Base-by-base conservation (phyloP, 2,329 filamentous ascomycete genomes). In the Aurifilum marmelostoma region DNA sequence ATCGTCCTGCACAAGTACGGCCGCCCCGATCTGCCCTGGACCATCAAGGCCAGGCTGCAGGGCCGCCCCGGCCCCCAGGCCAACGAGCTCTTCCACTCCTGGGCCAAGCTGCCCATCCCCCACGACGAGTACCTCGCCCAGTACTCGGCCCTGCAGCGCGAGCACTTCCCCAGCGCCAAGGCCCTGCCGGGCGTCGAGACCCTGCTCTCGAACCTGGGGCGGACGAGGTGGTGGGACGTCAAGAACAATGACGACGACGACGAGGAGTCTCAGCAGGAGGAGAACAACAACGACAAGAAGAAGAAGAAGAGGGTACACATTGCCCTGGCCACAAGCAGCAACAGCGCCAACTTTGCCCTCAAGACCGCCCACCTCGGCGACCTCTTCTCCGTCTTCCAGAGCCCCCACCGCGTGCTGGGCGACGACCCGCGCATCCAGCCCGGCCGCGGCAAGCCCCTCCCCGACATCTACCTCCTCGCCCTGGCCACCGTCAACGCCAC, bases 391-490 rank as follows among this genome's bases (percentile, higher is more conserved):
- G 83, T 88, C 32, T 97, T 97, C 76, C 86, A 89, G 41, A 77
- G 83, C 1, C 80, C 89, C n/a, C 88, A 92, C 69, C 88, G 90
- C 61, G 91, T 99, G 0, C 82, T 97, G 0, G 96, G 96, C 14
- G 96, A 99, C 76, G 95, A 99, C 77, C 77, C 83, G 8, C 87
- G 96, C 64, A 92, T 99, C 73, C 83, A 86, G 0, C 80, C 85
- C 3, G 95, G 95, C 0, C 84, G 93, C n/a, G 96, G 96, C 16
- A 99, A 99, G 81, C 96, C 96, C 0, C 86, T 95, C 41, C 96
- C 95, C 0, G 95, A 99, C 80, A 99, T 99, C 74, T 98, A 97
- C 80, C 82, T 97, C 11, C 84, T 98, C 0, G 95, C 96, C 0
- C 83, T 99, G 67, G 84, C 92, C 79, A 92, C 90, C 3, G 91